phyloP scores from a whole-genome alignment of 2,329 filamentous ascomycete species.

The Cytospora mali region DNA sequence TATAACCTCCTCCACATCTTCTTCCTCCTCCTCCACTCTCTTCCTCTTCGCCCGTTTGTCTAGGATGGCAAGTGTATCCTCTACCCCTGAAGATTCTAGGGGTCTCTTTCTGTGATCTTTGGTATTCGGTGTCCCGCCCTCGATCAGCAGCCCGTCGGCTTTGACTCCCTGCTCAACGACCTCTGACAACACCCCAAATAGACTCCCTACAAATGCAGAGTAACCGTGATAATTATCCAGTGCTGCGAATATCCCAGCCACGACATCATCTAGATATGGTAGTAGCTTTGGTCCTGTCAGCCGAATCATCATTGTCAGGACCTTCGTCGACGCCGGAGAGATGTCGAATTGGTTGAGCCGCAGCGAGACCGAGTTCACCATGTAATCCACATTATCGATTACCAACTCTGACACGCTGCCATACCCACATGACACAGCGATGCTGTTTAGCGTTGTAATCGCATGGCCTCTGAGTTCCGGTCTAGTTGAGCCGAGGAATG shows the following conservation, averaged over 20 bases:
- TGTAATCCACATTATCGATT: conserved; percentile 91
- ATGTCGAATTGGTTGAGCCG: conserved; percentile 91
- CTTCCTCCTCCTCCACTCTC: conserved; percentile 36
- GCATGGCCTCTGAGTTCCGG: conserved; percentile 75
- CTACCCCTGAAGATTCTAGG: conserved; percentile 41
- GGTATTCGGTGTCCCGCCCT: conserved; percentile 40
- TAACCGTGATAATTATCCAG: conserved; percentile 97
- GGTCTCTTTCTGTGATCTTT: conserved; percentile 48
- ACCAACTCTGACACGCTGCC: conserved; percentile 74
- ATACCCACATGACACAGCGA: conserved; percentile 79
- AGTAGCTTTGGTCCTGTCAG: conserved; percentile 80
- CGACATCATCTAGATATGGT: conserved; percentile 88
- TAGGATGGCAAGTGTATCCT: conserved; percentile 59
- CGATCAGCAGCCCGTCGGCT: conserved; percentile 52
- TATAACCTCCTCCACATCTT: conserved; percentile 38
- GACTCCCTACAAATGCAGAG: conserved; percentile 76
- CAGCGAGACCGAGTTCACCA: conserved; percentile 88
- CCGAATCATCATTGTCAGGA: conserved; percentile 90
- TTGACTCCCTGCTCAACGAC: conserved; percentile 81
- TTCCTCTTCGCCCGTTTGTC: conserved; percentile 60
- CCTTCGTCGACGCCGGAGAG: conserved; percentile 86
- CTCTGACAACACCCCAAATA: conserved; percentile 81
- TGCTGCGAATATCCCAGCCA: conserved; percentile 87
- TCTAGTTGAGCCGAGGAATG: conserved; percentile 77
- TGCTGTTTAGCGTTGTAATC: conserved; percentile 76